These are phyloP conservation scores for Yarrowia deformans DNA, from an alignment of 805 yeast species.

Conservation along the genomic window DNA sequence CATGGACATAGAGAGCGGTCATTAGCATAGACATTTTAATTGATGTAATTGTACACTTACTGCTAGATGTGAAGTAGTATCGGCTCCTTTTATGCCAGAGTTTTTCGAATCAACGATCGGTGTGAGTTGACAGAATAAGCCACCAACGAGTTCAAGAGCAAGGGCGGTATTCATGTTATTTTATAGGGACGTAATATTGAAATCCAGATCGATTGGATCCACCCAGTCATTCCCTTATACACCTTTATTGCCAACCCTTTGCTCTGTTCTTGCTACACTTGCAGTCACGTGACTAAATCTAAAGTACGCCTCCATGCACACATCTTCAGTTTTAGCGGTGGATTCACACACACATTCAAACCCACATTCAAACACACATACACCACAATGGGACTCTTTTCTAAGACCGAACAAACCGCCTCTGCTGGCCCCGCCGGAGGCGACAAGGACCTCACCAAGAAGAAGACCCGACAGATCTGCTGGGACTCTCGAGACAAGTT, in stretches of 20 bases:
- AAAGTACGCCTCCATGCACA: conserved; percentile 10
- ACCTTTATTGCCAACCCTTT: not conserved
- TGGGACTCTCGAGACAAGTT: conserved; percentile 89
- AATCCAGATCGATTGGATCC: no score
- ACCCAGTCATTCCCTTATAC: not conserved
- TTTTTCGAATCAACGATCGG: no score
- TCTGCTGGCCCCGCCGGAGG: conserved; percentile 38
- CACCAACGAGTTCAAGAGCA: not conserved
- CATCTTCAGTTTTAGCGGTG: conserved; percentile 9
- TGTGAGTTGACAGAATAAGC: no score
- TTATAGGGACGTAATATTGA: no score
- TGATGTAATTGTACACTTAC: not conserved
- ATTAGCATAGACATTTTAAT: not conserved
- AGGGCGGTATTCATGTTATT: no score
- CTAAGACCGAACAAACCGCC: conserved; percentile 24
- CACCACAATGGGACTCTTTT: conserved; percentile 19
- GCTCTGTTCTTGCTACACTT: not conserved
- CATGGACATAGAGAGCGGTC: not conserved
- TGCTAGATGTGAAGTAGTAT: no score
- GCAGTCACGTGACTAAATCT: conserved; percentile 14
- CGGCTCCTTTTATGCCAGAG: not conserved
- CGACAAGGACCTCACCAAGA: conserved; percentile 55
- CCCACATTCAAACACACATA: not conserved
- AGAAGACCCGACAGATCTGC: conserved; percentile 75
- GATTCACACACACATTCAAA: conserved; percentile 2